phyloP scores from a whole-genome alignment of 352 stramenopile genomes.

The Blastocystis sp. region DNA sequence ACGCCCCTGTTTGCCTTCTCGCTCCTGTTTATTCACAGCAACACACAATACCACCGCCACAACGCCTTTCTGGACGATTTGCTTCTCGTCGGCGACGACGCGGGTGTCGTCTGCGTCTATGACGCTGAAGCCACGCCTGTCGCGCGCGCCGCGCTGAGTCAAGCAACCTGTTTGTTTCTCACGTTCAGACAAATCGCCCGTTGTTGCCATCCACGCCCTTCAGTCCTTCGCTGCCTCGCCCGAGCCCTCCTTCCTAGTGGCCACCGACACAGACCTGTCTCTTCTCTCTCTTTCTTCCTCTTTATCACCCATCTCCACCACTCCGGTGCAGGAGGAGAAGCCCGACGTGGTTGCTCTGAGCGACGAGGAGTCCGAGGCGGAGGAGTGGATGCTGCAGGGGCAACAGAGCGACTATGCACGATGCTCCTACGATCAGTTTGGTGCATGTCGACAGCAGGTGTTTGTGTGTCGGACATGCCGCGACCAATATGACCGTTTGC shows the following conservation, averaged over 20 bases:
- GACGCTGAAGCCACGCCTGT: neutral
- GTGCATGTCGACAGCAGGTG: conserved; percentile 59
- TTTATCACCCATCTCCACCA: neutral
- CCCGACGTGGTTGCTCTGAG: neutral
- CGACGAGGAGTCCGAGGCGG: neutral
- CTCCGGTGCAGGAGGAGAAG: neutral
- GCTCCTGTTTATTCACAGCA: neutral
- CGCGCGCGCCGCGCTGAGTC: too few relatives aligned
- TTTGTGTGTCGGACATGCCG: conserved; percentile 70
- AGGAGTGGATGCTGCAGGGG: conserved; percentile 58
- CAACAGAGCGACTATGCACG: conserved; percentile 19
- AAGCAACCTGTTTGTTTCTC: too few relatives aligned
- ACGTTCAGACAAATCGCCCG: neutral
- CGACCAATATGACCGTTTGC: conserved; percentile 39
- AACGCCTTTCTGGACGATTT: conserved; percentile 21
- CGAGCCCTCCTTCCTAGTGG: neutral
- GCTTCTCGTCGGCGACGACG: conserved; percentile 39
- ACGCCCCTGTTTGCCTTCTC: neutral
- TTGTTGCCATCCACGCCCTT: neutral
- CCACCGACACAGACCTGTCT: conserved; percentile 24
- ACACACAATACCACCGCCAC: conserved; percentile 23
- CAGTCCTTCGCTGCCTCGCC: neutral
- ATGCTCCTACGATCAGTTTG: conserved; percentile 40
- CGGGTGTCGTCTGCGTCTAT: neutral
- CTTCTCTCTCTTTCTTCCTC: conserved; percentile 3